Percentiles rank a stretch among this genome's conserved stretches.
Conservation (phyloP, 768 basidiomycete species). For the Strobilomyces echinocephalus region DNA sequence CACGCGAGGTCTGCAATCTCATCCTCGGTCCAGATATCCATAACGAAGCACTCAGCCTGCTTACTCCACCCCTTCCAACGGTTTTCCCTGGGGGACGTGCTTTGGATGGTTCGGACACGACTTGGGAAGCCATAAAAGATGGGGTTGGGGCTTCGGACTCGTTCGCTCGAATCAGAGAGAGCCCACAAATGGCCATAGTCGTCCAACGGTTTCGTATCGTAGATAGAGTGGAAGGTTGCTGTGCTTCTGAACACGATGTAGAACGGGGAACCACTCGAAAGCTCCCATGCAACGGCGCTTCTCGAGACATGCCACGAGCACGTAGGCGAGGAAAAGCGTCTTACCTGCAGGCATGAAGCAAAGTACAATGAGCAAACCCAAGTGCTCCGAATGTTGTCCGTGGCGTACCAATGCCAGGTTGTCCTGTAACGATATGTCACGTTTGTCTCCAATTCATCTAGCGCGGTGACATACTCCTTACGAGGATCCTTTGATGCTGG, state of each 20-base stretch:
- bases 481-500: neutral
- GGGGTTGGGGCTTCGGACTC: neutral
- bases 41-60: neutral
- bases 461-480: neutral
- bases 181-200: neutral
- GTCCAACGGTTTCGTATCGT: neutral
- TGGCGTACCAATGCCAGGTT: slow-evolving; percentile 1
- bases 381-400: neutral
- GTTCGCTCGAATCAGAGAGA: neutral
- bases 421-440: neutral
- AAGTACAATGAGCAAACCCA: neutral
- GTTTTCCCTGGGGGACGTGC: neutral
- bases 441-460: neutral
- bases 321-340: neutral
- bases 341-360: neutral
- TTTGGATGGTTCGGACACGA: neutral
- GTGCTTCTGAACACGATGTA: neutral
- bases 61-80: slow-evolving; percentile 1
- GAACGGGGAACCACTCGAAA: neutral
- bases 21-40: neutral
- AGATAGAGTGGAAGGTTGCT: neutral
- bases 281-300: neutral
- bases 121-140: neutral
- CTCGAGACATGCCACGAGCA: neutral
- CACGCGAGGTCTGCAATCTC: neutral